Evolutionary conservation across 2,329 filamentous ascomycete species (phyloP), one percentile per base, ranked within the genome.

Genomic region (Penicillium sp.): DNA sequence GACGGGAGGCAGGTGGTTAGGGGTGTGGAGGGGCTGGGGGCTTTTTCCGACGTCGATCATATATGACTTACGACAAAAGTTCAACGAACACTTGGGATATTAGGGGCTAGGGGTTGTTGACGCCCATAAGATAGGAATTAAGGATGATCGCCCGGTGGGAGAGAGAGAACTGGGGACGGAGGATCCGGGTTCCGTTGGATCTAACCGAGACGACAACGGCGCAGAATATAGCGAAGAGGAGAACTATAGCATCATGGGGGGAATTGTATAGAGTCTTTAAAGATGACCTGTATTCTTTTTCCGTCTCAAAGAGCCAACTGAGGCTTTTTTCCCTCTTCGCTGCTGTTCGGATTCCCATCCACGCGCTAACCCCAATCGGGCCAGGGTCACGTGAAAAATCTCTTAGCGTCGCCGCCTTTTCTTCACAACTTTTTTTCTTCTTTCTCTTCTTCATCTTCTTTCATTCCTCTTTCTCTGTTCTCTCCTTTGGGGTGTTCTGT

Each of bases 11-110:
- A 48, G 55, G 56, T 61, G 62, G 63, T 63, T 62, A 60, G 63
- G 63, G 67, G 66, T 40, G 38, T 40, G 69, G 70, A 71, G 68
- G 68, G 69, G 69, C 68, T 68, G 66, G 65, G 68, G 60, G 24
- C 24, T n/a, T 36, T 36, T 46, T 27, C 43, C 38, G 18, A 40
- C 8, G 38, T 40, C n/a, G 61, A 61, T 40, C 38, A n/a, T 21
- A 18, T 40, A 18, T 40, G 5, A 40, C 38, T 18, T 40, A 40
- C 38, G 32, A 40, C 5, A 40, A 21, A 18, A 21, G n/a, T 16
- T 40, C 18, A 40, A 40, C 38, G 16, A 18, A 9, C n/a, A 21
- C 38, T 11, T 34, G 32, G 14, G 16, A 27, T 16, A 49, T 43
- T 49, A 52, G 49, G 32, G 38, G 44, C 48, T 36, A 38, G 45